phyloP scores from a whole-genome alignment of 345 rosid genomes.

The Lumnitzera littorea region DNA sequence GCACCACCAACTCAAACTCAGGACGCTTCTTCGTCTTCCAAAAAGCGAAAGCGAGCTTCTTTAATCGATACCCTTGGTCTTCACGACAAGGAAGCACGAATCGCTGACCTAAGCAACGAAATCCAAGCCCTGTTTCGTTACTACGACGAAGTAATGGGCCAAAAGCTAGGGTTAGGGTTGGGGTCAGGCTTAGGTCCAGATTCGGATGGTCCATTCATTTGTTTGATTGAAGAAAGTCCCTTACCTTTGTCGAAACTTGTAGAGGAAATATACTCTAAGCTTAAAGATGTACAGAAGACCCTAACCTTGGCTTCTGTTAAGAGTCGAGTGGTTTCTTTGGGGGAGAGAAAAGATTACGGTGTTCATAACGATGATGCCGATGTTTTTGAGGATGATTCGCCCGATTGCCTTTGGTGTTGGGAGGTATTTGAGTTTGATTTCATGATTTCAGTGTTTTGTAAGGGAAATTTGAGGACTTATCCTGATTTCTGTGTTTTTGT shows the following conservation, averaged over 20 bases:
- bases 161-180: conserved; percentile 21
- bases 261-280: conserved; percentile 31
- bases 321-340: conserved; percentile 51
- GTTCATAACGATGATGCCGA: conserved; percentile 65
- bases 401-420: conserved; percentile 87
- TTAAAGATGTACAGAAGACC: conserved; percentile 21
- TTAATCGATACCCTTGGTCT: conserved; percentile 8
- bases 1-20: too few relatives aligned
- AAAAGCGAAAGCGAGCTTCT: conserved; percentile 53
- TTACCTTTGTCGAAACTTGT: conserved; percentile 60
- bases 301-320: conserved; percentile 45
- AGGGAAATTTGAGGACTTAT: neutral
- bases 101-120: conserved; percentile 35
- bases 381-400: conserved; percentile 66
- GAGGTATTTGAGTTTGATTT: conserved; percentile 41
- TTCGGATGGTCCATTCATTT: conserved; percentile 45
- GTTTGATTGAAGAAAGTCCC: conserved; percentile 69
- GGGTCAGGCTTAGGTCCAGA: conserved; percentile 19
- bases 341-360: conserved; percentile 78
- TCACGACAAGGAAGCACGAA: conserved; percentile 38
- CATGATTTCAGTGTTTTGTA: neutral
- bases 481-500: neutral
- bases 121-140: conserved; percentile 44
- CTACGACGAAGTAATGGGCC: conserved; percentile 34
- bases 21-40: too few relatives aligned